phyloP scores from a whole-genome alignment of 2,329 filamentous ascomycete genomes.

The Corinectria fuckeliana region DNA sequence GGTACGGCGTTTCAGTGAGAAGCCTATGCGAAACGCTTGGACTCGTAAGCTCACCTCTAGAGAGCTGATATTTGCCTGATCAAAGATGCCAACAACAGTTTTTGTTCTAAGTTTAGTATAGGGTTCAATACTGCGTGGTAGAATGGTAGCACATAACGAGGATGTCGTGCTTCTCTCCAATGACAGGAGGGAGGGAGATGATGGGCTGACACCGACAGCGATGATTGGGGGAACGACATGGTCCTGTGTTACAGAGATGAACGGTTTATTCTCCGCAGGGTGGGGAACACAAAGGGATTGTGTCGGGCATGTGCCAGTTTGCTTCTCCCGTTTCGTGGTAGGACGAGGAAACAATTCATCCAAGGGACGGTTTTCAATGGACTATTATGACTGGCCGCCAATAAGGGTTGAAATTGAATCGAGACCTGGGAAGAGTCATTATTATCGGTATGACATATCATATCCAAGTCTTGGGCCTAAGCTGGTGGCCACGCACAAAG shows the following conservation, averaged over 20 bases:
- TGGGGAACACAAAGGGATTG: background rate
- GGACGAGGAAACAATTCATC: background rate
- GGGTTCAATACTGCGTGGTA: background rate
- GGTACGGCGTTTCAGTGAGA: conserved; percentile 3
- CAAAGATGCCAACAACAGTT: background rate
- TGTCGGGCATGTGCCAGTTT: background rate
- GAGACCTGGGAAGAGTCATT: background rate
- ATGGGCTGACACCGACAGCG: background rate
- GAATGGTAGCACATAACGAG: background rate
- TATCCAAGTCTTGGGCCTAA: too few species aligned
- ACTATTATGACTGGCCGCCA: background rate
- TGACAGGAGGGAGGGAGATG: too few species aligned
- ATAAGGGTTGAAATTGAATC: background rate
- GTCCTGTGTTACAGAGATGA: background rate
- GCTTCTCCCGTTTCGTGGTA: background rate
- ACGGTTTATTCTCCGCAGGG: background rate
- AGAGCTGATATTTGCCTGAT: too few species aligned
- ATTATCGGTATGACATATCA: too few species aligned
- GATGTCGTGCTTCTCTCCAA: background rate
- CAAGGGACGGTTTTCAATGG: background rate
- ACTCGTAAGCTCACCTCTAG: background rate
- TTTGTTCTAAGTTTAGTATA: conserved; percentile 2
- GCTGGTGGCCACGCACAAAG: background rate
- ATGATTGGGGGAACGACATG: background rate
- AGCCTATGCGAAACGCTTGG: conserved; percentile 2